Conservation (phyloP, 768 basidiomycete genomes). For the Phylloporus rhodoxanthus region DNA sequence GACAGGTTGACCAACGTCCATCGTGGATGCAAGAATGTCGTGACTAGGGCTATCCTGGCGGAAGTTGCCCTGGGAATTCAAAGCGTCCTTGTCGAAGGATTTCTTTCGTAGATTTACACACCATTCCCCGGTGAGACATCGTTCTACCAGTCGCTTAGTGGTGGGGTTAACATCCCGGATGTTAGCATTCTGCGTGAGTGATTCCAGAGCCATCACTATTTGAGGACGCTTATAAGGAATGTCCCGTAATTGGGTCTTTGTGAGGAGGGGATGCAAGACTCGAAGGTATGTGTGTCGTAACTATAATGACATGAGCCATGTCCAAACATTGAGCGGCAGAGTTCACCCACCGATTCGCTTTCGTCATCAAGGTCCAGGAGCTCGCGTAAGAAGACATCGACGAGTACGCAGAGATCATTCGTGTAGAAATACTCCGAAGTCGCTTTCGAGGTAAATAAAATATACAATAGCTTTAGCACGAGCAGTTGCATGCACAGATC, state of each 20-base stretch:
- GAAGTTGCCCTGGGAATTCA: slow-evolving; percentile 23
- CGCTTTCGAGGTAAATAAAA: slow-evolving; percentile 88
- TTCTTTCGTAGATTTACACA: slow-evolving; percentile 60
- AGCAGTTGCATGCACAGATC: slow-evolving; percentile 93
- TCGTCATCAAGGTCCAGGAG: slow-evolving; percentile 89
- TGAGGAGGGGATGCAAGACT: slow-evolving; percentile 90
- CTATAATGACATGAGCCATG: slow-evolving; percentile 33
- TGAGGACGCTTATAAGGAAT: slow-evolving; percentile 89
- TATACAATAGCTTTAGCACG: slow-evolving; percentile 89
- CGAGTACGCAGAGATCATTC: slow-evolving; percentile 91
- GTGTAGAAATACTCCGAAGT: slow-evolving; percentile 97
- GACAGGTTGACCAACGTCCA: slow-evolving; percentile 21
- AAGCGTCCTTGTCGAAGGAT: slow-evolving; percentile 23
- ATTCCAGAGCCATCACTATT: slow-evolving; percentile 78
- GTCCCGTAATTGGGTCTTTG: slow-evolving; percentile 83
- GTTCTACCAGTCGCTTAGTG: slow-evolving; percentile 84
- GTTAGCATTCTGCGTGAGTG: slow-evolving; percentile 61
- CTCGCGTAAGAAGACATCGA: slow-evolving; percentile 97
- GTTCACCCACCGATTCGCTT: slow-evolving; percentile 72
- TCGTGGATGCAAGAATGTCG: slow-evolving; percentile 36
- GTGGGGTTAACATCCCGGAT: slow-evolving; percentile 84
- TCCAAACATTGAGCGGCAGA: neutral
- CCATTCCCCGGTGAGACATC: slow-evolving; percentile 86
- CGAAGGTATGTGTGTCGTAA: slow-evolving; percentile 95
- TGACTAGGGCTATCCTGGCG: slow-evolving; percentile 41